Evolutionary conservation across 495 filamentous ascomycete species (phyloP), one percentile per base, ranked within the genome.

Genomic region (Xylaria flabelliformis): DNA sequence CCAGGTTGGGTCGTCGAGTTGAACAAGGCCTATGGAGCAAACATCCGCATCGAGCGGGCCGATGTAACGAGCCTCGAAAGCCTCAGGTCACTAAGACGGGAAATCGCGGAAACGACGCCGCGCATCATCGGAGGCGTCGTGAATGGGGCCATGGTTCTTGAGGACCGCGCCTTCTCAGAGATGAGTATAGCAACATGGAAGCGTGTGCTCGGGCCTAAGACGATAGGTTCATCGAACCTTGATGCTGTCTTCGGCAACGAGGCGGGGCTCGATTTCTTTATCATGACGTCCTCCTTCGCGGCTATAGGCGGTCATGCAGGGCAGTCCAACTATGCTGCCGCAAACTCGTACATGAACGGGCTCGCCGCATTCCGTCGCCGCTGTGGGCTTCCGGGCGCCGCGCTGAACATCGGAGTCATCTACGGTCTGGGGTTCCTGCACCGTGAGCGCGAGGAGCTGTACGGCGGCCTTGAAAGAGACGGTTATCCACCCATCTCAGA

Each of bases 401-500:
- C 84, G 2, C 80, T 91, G 67, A 83, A 90, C 67, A 88, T 91
- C 50, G 88, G 87, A 9, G 83, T 83, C 3, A 84, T 91, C 42
- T 83, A 87, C 21, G 90, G 89, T 0, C 79, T 87, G 19, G 89
- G 89, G 0, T 89, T 89, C 64, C 74, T 90, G n/a, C 80, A 83
- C 24, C 82, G 83, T 12, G 83, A 86, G 72, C 85, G 82, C 73
- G 77, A 79, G 13, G 68, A 78, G 6, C 67, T 85, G 2, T 84
- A 85, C 74, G 68, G 72, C 3, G 80, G 81, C 7, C 78, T 85
- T 0, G 79, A 82, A 75, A 80, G 82, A 5, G 83, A 84, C 46
- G 82, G 83, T 46, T 85, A 85, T 48, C 83, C 82, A 26, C 85
- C 82, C 69, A 85, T 90, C 64, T 89, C 88, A 1, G 89, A 91